Evolutionary conservation across 768 basidiomycete genomes (phyloP).

Genomic region (Suillus weaverae): DNA sequence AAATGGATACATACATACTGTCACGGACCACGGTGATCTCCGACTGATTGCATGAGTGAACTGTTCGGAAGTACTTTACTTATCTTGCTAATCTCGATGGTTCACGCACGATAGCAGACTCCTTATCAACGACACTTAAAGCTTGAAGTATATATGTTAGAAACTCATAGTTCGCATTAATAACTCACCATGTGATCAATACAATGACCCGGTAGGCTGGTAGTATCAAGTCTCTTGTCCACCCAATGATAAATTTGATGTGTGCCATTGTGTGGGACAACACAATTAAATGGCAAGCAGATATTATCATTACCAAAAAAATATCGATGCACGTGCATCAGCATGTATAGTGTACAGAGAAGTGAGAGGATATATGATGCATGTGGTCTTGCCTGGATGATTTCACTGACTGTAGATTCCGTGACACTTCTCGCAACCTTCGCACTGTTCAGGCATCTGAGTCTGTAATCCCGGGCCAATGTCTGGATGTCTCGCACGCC

Average conservation of each 20-base stretch:
- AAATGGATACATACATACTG: not conserved
- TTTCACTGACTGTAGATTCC: not conserved
- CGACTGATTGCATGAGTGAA: not conserved
- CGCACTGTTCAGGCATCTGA: not conserved
- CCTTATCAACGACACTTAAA: not conserved
- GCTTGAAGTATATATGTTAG: not conserved
- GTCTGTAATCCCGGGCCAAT: not conserved
- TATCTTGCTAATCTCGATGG: not conserved
- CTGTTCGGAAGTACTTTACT: not conserved
- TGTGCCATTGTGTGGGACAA: not conserved
- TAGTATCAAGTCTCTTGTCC: too few relatives aligned
- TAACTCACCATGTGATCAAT: not conserved
- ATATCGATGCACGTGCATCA: not conserved
- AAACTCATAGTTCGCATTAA: not conserved
- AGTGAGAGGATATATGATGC: not conserved
- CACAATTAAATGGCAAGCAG: not conserved
- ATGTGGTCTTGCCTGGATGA: not conserved
- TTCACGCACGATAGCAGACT: not conserved
- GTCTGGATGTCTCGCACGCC: conserved; percentile 21
- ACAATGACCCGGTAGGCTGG: not conserved
- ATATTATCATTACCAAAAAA: not conserved
- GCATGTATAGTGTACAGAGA: not conserved
- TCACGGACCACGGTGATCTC: not conserved
- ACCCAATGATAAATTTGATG: not conserved
- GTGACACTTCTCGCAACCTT: not conserved